phyloP scores from a whole-genome alignment of 345 rosid species.

The Hypericum androsaemum region DNA sequence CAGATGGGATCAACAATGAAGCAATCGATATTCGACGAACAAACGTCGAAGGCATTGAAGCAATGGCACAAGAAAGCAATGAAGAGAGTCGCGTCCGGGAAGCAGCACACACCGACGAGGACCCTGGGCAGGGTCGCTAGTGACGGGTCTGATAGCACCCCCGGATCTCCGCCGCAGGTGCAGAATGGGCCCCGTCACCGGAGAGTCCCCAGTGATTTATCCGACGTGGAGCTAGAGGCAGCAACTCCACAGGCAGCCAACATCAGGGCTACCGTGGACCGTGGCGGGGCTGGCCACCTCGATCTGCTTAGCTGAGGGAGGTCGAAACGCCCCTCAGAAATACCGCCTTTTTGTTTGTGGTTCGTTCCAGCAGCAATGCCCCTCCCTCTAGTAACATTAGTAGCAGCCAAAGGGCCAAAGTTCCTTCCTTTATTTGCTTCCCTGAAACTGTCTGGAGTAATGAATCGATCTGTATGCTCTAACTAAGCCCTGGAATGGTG shows the following conservation, averaged over 20 bases:
- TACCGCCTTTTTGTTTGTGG: background rate
- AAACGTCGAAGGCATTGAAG: constrained; percentile 73
- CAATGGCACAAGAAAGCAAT: constrained; percentile 70
- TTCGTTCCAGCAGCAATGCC: background rate
- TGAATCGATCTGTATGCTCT: no score
- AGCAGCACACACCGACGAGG: constrained; percentile 9
- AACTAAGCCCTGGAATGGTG: no score
- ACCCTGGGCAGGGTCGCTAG: constrained; percentile 23
- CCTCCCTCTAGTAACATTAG: no score
- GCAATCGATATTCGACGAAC: constrained; percentile 78
- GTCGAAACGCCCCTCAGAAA: background rate
- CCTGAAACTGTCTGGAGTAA: no score
- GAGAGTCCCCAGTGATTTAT: background rate
- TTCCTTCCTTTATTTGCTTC: no score
- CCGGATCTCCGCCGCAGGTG: constrained; percentile 1
- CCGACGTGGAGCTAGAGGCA: constrained; percentile 13
- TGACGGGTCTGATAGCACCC: constrained; percentile 17
- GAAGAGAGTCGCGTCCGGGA: constrained; percentile 37
- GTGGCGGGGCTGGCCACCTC: constrained; percentile 15
- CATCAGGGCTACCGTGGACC: constrained; percentile 42
- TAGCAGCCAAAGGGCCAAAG: no score
- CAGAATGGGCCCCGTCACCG: background rate
- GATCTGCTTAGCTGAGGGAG: constrained; percentile 14
- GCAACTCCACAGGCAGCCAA: constrained; percentile 25
- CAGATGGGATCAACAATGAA: constrained; percentile 99